Evolutionary conservation across 208 protist species (phyloP).

Genomic region (Angomonas deanei): DNA sequence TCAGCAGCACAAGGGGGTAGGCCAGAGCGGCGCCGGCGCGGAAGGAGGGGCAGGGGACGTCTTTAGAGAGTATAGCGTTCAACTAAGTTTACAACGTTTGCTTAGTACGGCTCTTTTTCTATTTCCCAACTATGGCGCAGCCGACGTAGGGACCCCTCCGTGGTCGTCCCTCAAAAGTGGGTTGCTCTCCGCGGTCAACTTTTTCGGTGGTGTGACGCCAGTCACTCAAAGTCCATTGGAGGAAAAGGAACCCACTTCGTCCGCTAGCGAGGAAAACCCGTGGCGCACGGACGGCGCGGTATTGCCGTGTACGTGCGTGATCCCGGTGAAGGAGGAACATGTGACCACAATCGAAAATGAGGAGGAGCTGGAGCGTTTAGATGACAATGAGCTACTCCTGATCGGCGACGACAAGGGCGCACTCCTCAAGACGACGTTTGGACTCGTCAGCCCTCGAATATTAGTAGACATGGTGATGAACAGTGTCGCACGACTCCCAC

Average conservation of each 20-base stretch:
- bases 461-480: slow-evolving; percentile 76
- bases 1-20: slow-evolving; percentile 19
- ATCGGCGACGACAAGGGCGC: background rate
- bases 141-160: background rate
- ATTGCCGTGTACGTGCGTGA: slow-evolving; percentile 13
- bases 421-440: slow-evolving; percentile 40
- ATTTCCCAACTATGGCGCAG: background rate
- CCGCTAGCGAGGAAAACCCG: background rate
- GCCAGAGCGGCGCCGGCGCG: slow-evolving; percentile 3
- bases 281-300: background rate
- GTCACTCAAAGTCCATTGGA: background rate
- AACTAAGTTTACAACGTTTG: slow-evolving; percentile 48
- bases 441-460: slow-evolving; percentile 32
- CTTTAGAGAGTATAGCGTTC: slow-evolving; percentile 32
- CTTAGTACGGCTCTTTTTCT: slow-evolving; percentile 33
- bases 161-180: slow-evolving; percentile 12
- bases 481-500: slow-evolving; percentile 39
- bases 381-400: background rate
- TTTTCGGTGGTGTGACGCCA: slow-evolving; percentile 28
- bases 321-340: slow-evolving; percentile 13
- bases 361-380: background rate
- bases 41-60: slow-evolving; percentile 23
- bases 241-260: no score
- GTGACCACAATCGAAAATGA: background rate
- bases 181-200: slow-evolving; percentile 23